Evolutionary conservation across 768 basidiomycete genomes (phyloP).

Genomic region (Tylopilus plumbeoviolaceoides): DNA sequence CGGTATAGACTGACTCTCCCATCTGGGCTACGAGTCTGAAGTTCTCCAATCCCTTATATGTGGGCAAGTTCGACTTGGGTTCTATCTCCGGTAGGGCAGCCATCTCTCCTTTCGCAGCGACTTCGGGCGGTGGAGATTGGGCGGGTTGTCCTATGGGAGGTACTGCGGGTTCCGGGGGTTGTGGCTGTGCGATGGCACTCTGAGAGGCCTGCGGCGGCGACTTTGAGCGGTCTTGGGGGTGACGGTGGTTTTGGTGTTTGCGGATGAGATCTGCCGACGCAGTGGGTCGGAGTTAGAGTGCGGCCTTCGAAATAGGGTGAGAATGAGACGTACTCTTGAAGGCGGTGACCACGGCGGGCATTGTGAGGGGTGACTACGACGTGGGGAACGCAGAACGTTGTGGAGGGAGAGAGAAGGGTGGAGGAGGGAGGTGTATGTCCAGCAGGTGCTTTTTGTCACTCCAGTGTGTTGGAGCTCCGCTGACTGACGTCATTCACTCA

Average conservation of each 20-base stretch:
- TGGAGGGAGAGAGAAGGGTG: background rate
- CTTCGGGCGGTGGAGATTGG: slow-evolving; percentile 24
- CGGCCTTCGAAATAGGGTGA: slow-evolving; percentile 4
- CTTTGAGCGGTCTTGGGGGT: slow-evolving; percentile 27
- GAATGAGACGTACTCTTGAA: slow-evolving; percentile 68
- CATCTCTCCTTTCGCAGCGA: slow-evolving; percentile 10
- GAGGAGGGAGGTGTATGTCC: slow-evolving; percentile 10
- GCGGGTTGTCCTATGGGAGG: slow-evolving; percentile 34
- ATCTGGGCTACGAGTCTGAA: slow-evolving; percentile 79
- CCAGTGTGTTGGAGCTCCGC: slow-evolving; percentile 31
- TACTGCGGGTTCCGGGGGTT: slow-evolving; percentile 35
- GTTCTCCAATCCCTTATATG: slow-evolving; percentile 78
- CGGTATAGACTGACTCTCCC: slow-evolving; percentile 72
- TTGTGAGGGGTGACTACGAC: slow-evolving; percentile 25
- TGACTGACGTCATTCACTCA: slow-evolving; percentile 32
- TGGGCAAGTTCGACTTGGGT: slow-evolving; percentile 75
- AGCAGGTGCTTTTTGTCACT: slow-evolving; percentile 30
- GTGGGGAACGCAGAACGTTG: background rate
- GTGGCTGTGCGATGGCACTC: slow-evolving; percentile 32
- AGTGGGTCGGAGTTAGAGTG: slow-evolving; percentile 20
- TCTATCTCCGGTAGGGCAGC: slow-evolving; percentile 74
- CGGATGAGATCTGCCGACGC: slow-evolving; percentile 64
- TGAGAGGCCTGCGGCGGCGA: slow-evolving; percentile 16
- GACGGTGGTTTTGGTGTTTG: slow-evolving; percentile 63
- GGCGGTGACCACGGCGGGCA: slow-evolving; percentile 79